Evolutionary conservation across 2,329 filamentous ascomycete species (phyloP), one percentile per base, ranked within the genome.

Genomic region (Colletotrichum musae): DNA sequence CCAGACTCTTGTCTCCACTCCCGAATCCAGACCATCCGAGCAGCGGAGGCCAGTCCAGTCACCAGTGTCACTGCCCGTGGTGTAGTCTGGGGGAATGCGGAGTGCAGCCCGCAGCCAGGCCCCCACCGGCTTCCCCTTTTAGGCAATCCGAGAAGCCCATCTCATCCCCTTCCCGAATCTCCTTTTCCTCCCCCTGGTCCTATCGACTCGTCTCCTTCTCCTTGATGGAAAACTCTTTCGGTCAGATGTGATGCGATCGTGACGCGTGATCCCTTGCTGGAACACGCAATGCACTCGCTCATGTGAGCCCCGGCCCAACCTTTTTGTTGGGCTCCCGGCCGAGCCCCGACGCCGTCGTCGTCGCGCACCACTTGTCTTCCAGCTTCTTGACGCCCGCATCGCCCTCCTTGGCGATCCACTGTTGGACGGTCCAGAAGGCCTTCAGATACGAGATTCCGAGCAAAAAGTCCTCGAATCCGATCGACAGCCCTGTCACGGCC

Each of bases 351-450:
- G 32, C 32, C 32, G 32, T 36, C 10, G 32, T 36, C 32, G 32
- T 10, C 32, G 32, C 4, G 32, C 53, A 39, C 70, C 47, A 69
- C 51, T 60, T 70, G 48, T 70, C 62, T 16, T 70, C 67, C 24
- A 70, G 43, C 51, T 51, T 58, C 57, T 60, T 56, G 28, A 61
- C 51, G 21, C 67, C 62, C 21, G 36, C 47, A 58, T 57, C 54
- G 45, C 70, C 59, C 21, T 65, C 60, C 56, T 58, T 64, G 60
- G 59, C 64, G 58, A 79, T 72, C 77, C 77, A 79, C 63, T 65
- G 72, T 70, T 78, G 76, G 13, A 80, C 72, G 16, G 64, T 39
- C 71, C 76, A 73, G 60, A 78, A 77, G 4, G 70, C 71, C 41
- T 72, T 72, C 70, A 79, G 58, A 57, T 72, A 74, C 21, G 57